Conservation (phyloP, 352 stramenopile species). For the Plasmopara muralis region DNA sequence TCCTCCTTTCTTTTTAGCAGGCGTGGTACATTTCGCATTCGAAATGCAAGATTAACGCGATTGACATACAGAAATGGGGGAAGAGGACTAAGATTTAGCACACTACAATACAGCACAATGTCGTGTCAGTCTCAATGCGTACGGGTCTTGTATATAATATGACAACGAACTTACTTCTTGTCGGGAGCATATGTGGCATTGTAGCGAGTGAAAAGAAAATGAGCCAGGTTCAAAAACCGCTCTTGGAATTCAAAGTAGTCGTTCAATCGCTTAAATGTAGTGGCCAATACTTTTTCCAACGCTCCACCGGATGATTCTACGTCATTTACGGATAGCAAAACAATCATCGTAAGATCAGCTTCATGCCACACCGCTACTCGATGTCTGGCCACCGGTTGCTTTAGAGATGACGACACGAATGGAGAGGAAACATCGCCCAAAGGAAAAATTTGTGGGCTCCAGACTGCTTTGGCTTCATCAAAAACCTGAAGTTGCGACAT, state of each 20-base stretch:
- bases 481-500: constrained; percentile 3
- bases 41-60: constrained; percentile 46
- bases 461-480: constrained; percentile 30
- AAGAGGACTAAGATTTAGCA: constrained; percentile 16
- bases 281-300: constrained; percentile 2
- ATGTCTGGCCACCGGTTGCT: constrained; percentile 6
- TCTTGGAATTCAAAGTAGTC: constrained; percentile 23
- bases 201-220: constrained; percentile 30
- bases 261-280: constrained; percentile 19
- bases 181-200: constrained; percentile 18
- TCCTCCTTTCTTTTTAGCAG: constrained; percentile 44
- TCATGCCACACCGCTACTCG: constrained; percentile 46
- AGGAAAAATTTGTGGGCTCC: constrained; percentile 36
- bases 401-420: not conserved
- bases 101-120: constrained; percentile 12
- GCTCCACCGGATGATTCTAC: not conserved
- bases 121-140: constrained; percentile 2
- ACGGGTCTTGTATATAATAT: no score
- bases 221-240: constrained; percentile 30
- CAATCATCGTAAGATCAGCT: constrained; percentile 39
- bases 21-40: constrained; percentile 41
- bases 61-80: constrained; percentile 54
- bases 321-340: constrained; percentile 24
- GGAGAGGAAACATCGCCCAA: not conserved
- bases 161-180: constrained; percentile 17